These are phyloP conservation scores for Penicillium egyptiacum DNA, from an alignment of 495 filamentous ascomycete genomes.

Conservation along the genomic window DNA sequence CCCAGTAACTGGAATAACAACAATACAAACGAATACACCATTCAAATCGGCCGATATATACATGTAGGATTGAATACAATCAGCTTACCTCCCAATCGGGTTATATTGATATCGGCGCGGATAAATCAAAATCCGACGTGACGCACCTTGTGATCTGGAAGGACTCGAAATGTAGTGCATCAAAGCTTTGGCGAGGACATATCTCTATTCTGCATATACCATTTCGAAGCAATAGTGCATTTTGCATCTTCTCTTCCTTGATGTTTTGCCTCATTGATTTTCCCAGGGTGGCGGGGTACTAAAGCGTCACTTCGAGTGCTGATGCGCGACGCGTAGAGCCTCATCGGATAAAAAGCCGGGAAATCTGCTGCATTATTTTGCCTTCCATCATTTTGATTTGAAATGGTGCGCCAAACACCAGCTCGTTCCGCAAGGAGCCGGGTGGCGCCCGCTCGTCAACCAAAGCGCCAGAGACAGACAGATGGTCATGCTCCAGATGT, in stretches of 20 bases:
- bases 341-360: neutral
- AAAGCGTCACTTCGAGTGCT: neutral
- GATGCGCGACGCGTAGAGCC: constrained; percentile 11
- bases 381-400: neutral
- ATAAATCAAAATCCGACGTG: constrained; percentile 11
- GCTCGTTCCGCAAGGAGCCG: constrained; percentile 20
- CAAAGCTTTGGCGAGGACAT: neutral
- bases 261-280: neutral
- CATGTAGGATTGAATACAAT: neutral
- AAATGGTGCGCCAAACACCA: constrained; percentile 28
- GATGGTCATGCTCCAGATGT: constrained; percentile 50
- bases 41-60: neutral
- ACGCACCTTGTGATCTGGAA: constrained; percentile 9
- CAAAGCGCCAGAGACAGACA: constrained; percentile 9
- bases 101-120: constrained; percentile 15
- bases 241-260: too few species aligned
- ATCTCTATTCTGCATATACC: neutral
- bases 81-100: constrained; percentile 9
- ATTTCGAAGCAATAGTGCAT: neutral
- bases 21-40: neutral
- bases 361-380: constrained; percentile 8
- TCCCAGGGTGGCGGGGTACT: neutral
- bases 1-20: neutral
- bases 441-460: constrained; percentile 16
- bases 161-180: neutral